These are phyloP conservation scores for Citrus inodora DNA, from an alignment of 345 rosid species.

Conservation along the genomic window DNA sequence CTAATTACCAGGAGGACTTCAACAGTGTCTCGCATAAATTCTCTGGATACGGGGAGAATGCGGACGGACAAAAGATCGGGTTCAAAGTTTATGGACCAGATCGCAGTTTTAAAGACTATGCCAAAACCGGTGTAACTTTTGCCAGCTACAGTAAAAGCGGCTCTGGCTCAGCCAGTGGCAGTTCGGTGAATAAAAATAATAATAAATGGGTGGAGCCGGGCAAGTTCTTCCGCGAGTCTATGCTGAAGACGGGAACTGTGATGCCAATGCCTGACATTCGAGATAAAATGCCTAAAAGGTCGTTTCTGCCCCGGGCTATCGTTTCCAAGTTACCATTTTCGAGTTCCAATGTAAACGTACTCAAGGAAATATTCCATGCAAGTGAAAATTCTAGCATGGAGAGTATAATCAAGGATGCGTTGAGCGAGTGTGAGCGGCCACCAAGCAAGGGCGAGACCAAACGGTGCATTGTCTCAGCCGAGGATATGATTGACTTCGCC, in stretches of 20 bases:
- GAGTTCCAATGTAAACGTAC: slow-evolving; percentile 19
- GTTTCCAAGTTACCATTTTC: slow-evolving; percentile 61
- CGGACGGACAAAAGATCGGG: slow-evolving; percentile 26
- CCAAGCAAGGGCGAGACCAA: slow-evolving; percentile 78
- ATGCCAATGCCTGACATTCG: slow-evolving; percentile 86
- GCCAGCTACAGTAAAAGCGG: slow-evolving; percentile 18
- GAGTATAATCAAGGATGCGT: slow-evolving; percentile 42
- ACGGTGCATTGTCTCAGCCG: slow-evolving; percentile 77
- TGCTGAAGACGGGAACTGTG: slow-evolving; percentile 52
- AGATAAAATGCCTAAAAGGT: slow-evolving; percentile 88
- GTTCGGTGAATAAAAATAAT: slow-evolving; percentile 25
- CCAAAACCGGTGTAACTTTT: slow-evolving; percentile 46
- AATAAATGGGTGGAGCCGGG: slow-evolving; percentile 70
- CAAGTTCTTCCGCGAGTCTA: slow-evolving; percentile 68
- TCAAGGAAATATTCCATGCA: slow-evolving; percentile 49
- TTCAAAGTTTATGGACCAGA: slow-evolving; percentile 47
- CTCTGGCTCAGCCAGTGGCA: slow-evolving; percentile 31
- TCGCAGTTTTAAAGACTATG: slow-evolving; percentile 49
- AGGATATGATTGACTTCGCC: slow-evolving; percentile 86
- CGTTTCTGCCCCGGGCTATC: slow-evolving; percentile 73
- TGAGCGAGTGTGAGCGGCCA: slow-evolving; percentile 58
- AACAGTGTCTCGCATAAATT: slow-evolving; percentile 49
- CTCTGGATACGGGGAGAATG: slow-evolving; percentile 48
- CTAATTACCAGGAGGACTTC: slow-evolving; percentile 47
- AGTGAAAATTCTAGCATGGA: slow-evolving; percentile 61